Base-by-base conservation (phyloP, 257 asterid genomes). In the Capsicum rhomboideum region DNA sequence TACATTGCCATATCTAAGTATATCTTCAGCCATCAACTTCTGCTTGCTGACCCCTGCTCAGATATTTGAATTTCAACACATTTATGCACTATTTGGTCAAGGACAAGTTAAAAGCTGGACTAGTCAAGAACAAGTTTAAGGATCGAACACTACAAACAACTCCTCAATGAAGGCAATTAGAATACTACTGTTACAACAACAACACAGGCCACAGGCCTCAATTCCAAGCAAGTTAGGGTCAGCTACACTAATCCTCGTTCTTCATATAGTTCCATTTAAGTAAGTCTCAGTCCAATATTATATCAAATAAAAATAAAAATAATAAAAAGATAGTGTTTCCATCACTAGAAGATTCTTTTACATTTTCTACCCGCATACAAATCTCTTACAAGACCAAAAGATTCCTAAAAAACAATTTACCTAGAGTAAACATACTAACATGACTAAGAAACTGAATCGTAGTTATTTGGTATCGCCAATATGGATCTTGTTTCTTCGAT, bases 1-100 rank as follows among this genome's bases (percentile, higher is more conserved):
- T 61, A 66, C 84, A 17, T 85, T 67, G 26, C 96, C 93, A 71
- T 90, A 88, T 63, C 86, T 84, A 7, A 86, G 77, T 63, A 86
- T 68, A 29, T 94, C 94, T 46, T 92, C 95, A 6, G 91, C 92
- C 56, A 86, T 84, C 78, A 85, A 69, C 88, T 92, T 90, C 52
- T 89, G 95, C 80, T 91, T 91, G 86, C 86, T 81, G 17, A 87
- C 84, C 31, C 89, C 99, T 93, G 88, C 26, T 44, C 28, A 16
- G 17, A 75, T 26, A 16, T 75, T 18, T 3, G 23, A 75, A 75
- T 50, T 75, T 49, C 26, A 28, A 75, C 26, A 49, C 81, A 14
- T 75, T 50, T 75, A 50, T 29, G 81, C 78, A 68, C 17, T 68
- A 68, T 68, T 66, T 31, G 8, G 10, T 28, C n/a, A 31, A 66